Conservation (phyloP, 2,329 filamentous ascomycete genomes). For the Alternaria arbusti region DNA sequence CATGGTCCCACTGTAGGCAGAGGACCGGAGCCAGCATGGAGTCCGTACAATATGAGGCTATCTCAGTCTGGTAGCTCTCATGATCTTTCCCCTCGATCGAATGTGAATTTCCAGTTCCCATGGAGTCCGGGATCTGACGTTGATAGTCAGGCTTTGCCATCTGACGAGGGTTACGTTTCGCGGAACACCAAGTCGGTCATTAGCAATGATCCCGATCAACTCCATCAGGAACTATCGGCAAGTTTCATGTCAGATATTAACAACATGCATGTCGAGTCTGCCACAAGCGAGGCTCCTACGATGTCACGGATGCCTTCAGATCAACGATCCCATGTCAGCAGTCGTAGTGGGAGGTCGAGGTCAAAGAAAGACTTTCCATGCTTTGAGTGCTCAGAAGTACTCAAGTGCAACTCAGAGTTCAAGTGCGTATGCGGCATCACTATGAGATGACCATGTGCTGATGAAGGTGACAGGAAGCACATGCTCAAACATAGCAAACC, state of each 20-base stretch:
- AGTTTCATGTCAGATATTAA: constrained; percentile 20
- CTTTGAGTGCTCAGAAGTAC: constrained; percentile 27
- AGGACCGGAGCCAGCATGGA: constrained; percentile 39
- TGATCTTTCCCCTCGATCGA: constrained; percentile 10
- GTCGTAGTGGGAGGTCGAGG: constrained; percentile 24
- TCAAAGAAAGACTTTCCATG: constrained; percentile 26
- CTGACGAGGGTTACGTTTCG: constrained; percentile 46
- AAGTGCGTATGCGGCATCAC: constrained; percentile 37
- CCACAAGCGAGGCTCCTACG: constrained; percentile 19
- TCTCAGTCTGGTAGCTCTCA: constrained; percentile 3
- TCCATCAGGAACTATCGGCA: constrained; percentile 28
- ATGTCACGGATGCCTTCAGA: constrained; percentile 27
- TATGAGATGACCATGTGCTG: constrained; percentile 5
- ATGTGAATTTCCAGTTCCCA: constrained; percentile 23
- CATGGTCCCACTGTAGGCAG: constrained; percentile 19
- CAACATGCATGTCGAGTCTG: constrained; percentile 24
- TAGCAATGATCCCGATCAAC: constrained; percentile 34
- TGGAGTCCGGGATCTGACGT: constrained; percentile 31
- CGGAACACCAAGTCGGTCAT: constrained; percentile 36
- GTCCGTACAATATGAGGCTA: constrained; percentile 24
- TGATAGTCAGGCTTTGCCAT: constrained; percentile 20
- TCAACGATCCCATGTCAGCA: constrained; percentile 33
- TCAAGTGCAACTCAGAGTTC: constrained; percentile 46
- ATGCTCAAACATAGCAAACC: constrained; percentile 72
- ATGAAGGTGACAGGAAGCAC: constrained; percentile 70